Evolutionary conservation across 345 rosid genomes (phyloP).

Genomic region (Syzygium grande): DNA sequence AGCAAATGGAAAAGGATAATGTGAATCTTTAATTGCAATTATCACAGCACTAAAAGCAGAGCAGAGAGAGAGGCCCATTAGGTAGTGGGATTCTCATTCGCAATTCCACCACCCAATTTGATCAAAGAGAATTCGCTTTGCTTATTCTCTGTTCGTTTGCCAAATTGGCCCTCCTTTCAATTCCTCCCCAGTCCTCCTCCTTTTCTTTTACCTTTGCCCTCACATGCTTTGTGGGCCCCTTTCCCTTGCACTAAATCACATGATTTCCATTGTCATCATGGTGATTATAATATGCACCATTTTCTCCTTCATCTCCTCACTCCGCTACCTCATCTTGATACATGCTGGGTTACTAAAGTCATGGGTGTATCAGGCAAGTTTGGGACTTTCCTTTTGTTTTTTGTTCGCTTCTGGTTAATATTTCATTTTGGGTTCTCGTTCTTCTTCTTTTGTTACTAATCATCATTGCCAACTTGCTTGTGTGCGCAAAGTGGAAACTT

Average conservation of each 20-base stretch:
- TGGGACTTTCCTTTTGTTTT: not conserved
- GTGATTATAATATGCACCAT: conserved; percentile 14
- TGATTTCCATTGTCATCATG: conserved; percentile 8
- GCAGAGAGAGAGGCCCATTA: conserved; percentile 6
- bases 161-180: not conserved
- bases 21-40: conserved; percentile 5
- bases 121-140: not conserved
- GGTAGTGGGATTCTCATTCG: conserved; percentile 70
- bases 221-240: conserved; percentile 58
- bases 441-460: not conserved
- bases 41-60: conserved; percentile 10
- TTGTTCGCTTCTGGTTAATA: not conserved
- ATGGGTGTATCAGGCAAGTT: conserved; percentile 38
- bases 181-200: not conserved
- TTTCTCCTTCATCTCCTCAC: conserved; percentile 11
- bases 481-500: not conserved
- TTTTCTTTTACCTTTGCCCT: not conserved
- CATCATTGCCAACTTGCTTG: not conserved
- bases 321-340: conserved; percentile 10
- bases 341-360: conserved; percentile 15
- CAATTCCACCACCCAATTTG: conserved; percentile 13
- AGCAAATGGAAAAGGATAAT: not conserved
- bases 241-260: conserved; percentile 11
- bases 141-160: not conserved
- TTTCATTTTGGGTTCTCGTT: not conserved